Base-by-base conservation (phyloP, 192 early-diverging fungal species). In the Phlyctochytrium arcticum region DNA sequence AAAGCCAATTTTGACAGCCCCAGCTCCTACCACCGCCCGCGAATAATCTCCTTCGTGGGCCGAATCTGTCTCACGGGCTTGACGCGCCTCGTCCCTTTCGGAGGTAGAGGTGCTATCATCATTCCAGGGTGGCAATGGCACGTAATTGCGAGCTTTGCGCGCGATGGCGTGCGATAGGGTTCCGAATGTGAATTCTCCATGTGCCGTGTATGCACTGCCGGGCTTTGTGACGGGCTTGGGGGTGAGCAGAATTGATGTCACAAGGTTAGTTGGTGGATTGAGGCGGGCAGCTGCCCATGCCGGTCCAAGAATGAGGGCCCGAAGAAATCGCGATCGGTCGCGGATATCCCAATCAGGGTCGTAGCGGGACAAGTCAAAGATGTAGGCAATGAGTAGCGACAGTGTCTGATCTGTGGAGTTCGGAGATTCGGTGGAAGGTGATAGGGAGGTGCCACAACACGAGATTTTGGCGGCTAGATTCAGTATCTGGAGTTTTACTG, bases 271-370 rank as follows among this genome's bases (percentile, higher is more conserved):
- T n/a, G n/a, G n/a, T n/a, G n/a, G n/a, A n/a, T n/a, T n/a, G n/a
- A n/a, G n/a, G n/a, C n/a, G n/a, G n/a, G n/a, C n/a, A 73, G 24
- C 72, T 23, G 6, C 49, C 27, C 47, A 23, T 34, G 37, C 54
- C 46, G 27, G 47, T 59, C 44, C 32, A 46, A 53, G 33, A 51
- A 85, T 72, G 17, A 89, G 64, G 9, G 68, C 80, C 42, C 81
- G 80, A 21, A 92, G 71, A 53, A 92, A 82, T 42, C 97, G 73
- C 8, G 90, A 89, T 10, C 93, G 85, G 60, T 99, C 97, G 23
- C 97, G 80, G 3, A 98, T 87, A 65, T 94, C 92, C 60, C 89
- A 96, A 65, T 88, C 80, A 19, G 83, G 71, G 72, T 99, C 97
- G 65, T 88, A 96, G n/a, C 90, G 75, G 2, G 94, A 93, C 59